phyloP scores from a whole-genome alignment of 768 basidiomycete species.

The Dacryopinax spathularia region DNA sequence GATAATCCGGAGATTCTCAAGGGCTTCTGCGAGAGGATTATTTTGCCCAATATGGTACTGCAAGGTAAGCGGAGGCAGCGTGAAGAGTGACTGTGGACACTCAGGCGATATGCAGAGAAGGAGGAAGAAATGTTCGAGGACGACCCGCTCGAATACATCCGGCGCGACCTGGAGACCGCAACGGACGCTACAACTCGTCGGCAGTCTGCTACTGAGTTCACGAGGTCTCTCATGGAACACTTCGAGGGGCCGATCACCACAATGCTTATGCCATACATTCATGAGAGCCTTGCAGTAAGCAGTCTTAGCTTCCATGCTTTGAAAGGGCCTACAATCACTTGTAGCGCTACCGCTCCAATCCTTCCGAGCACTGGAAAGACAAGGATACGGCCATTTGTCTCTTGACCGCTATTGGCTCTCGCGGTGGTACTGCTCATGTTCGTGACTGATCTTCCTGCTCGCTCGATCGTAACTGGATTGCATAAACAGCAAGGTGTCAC shows the following conservation, averaged over 20 bases:
- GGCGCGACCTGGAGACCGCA: conserved; percentile 61
- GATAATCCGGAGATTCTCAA: conserved; percentile 61
- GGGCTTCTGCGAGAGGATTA: conserved; percentile 73
- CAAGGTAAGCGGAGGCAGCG: conserved; percentile 41
- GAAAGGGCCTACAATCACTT: not conserved
- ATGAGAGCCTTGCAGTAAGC: conserved; percentile 41
- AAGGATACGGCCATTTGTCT: conserved; percentile 92
- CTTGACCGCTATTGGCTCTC: conserved; percentile 82
- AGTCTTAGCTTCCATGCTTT: not conserved
- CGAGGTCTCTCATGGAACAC: conserved; percentile 70
- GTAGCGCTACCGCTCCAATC: conserved; percentile 41
- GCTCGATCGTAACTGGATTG: not conserved
- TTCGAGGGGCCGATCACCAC: conserved; percentile 77
- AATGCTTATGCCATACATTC: conserved; percentile 76
- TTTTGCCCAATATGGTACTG: conserved; percentile 82
- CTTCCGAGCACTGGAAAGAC: conserved; percentile 60
- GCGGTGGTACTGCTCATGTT: conserved; percentile 75
- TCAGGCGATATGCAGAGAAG: no score
- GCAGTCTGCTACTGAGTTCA: conserved; percentile 90
- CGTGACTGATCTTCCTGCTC: not conserved
- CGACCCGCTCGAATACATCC: conserved; percentile 88
- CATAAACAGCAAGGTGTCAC: conserved; percentile 70
- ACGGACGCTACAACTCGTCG: conserved; percentile 71
- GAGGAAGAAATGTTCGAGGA: conserved; percentile 96
- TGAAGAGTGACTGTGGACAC: no score